Evolutionary conservation across 306 rosid genomes (phyloP), one percentile per base, ranked within the genome.

Genomic region (Vigna hirtella): DNA sequence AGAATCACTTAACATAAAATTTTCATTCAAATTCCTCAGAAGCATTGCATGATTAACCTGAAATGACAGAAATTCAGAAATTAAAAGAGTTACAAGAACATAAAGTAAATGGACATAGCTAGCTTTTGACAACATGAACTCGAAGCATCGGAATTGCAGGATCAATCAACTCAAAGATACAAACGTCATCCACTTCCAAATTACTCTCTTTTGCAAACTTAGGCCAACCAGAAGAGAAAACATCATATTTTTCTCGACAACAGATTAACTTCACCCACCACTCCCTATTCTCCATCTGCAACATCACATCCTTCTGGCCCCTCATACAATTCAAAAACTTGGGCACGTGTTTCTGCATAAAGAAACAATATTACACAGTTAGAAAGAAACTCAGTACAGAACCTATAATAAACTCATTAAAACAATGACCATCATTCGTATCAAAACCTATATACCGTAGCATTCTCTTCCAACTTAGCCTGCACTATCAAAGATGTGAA

Each of bases 91-190:
- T 28, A 0, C 22, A 62, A 32, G 45, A 34, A 4, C 45, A 15
- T 15, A n/a, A 10, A 36, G 9, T 11, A 32, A 32, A 0, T 57
- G 14, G 64, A 1, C 11, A 7, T 7, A 40, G 0, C 36, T 3
- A 22, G 36, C 64, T 4, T 57, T 11, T 57, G 64, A 10, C 59
- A 8, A 74, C 43, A 58, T 61, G 61, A 76, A 66, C 75, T 18
- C 56, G 1, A 8, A 77, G 6, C 9, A 4, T 0, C 0, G 8
- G 13, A 56, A 1, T n/a, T 42, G 26, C 6, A 2, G 5, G 1
- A 6, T 28, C 15, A 42, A 70, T 48, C 17, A 70, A 36, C 51
- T 78, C 52, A 57, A 78, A 78, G 4, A 70, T 1, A 49, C 77
- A 74, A 32, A 78, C 22, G 6, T 78, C 71, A 18, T 64, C 52